These are phyloP conservation scores for Staphylotrichum tortipilum DNA, from an alignment of 495 filamentous ascomycete genomes.

Conservation along the genomic window DNA sequence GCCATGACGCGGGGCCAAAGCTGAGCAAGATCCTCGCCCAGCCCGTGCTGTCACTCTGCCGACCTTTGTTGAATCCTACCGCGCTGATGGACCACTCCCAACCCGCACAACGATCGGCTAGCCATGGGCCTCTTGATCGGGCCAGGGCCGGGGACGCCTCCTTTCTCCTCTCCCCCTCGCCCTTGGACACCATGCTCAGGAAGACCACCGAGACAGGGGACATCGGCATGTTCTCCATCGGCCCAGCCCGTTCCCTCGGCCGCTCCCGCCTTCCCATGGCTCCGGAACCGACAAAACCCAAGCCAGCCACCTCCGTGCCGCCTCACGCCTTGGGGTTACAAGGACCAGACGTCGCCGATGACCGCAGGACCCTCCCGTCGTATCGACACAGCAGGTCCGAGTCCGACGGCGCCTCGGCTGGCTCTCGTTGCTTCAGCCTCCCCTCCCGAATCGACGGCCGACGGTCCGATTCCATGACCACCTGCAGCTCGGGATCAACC, in stretches of 20 bases:
- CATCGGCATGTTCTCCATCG: constrained; percentile 53
- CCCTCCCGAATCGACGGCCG: constrained; percentile 32
- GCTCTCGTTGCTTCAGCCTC: constrained; percentile 29
- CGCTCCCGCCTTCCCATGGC: constrained; percentile 13
- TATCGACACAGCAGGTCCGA: constrained; percentile 39
- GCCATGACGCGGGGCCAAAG: no score
- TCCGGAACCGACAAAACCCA: constrained; percentile 1
- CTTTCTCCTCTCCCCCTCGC: constrained; percentile 35
- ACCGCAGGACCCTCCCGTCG: constrained; percentile 30
- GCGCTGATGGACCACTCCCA: constrained; percentile 30
- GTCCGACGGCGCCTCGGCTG: constrained; percentile 36
- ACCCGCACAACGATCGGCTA: constrained; percentile 30
- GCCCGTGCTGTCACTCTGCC: no score
- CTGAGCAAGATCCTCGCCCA: no score
- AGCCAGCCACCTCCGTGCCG: not conserved
- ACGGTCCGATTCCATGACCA: constrained; percentile 53
- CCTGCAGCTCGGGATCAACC: constrained; percentile 41
- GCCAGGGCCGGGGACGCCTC: constrained; percentile 29
- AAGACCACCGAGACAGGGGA: constrained; percentile 63
- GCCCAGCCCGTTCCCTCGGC: constrained; percentile 37
- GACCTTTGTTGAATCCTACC: no score
- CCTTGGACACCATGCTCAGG: constrained; percentile 56
- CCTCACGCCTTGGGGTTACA: not conserved
- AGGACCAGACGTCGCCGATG: constrained; percentile 12
- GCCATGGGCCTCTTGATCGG: constrained; percentile 33